A percentile compares a stretch with the other conserved stretches of the same genome.
Conservation (phyloP, 345 rosid species). For the Eucalyptus paniculata region DNA sequence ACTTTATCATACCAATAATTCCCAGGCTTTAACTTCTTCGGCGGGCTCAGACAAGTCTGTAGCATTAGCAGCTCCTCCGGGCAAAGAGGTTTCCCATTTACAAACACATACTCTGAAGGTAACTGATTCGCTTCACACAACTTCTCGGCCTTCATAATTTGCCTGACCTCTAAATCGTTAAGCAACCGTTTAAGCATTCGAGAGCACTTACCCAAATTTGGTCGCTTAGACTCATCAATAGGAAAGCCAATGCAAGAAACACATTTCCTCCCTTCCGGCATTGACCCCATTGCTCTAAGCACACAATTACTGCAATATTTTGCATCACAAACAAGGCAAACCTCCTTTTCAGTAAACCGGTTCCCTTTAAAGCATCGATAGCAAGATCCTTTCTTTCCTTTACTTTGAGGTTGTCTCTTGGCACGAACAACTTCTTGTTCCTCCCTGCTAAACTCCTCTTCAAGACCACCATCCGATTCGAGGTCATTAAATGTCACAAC, state of each 20-base stretch:
- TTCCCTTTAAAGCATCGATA: slow-evolving; percentile 84
- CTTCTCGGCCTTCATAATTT: slow-evolving; percentile 92
- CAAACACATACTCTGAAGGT: slow-evolving; percentile 75
- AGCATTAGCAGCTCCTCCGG: slow-evolving; percentile 71
- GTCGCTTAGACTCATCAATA: slow-evolving; percentile 67
- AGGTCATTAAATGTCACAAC: slow-evolving; percentile 65
- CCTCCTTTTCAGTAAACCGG: slow-evolving; percentile 91
- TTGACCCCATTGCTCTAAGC: slow-evolving; percentile 99
- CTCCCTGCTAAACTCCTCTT: slow-evolving; percentile 30
- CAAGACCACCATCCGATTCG: slow-evolving; percentile 46
- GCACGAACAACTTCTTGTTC: slow-evolving; percentile 15
- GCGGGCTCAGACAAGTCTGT: slow-evolving; percentile 78
- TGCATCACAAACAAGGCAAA: slow-evolving; percentile 91
- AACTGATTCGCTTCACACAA: slow-evolving; percentile 86
- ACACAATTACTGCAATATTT: slow-evolving; percentile 87
- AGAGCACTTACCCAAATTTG: slow-evolving; percentile 79
- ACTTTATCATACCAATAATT: slow-evolving; percentile 99
- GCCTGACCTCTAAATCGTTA: slow-evolving; percentile 83
- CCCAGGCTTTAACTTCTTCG: slow-evolving; percentile 91
- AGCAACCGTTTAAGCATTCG: slow-evolving; percentile 89
- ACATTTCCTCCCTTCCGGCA: slow-evolving; percentile 99
- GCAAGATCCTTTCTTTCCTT: slow-evolving; percentile 86
- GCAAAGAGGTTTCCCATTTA: slow-evolving; percentile 72
- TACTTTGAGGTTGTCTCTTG: slow-evolving; percentile 43
- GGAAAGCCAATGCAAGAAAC: slow-evolving; percentile 83